Percentiles rank a stretch among this genome's conserved stretches.
Conservation (phyloP, 2,329 filamentous ascomycete species). For the Aspergillaceae sp. region DNA sequence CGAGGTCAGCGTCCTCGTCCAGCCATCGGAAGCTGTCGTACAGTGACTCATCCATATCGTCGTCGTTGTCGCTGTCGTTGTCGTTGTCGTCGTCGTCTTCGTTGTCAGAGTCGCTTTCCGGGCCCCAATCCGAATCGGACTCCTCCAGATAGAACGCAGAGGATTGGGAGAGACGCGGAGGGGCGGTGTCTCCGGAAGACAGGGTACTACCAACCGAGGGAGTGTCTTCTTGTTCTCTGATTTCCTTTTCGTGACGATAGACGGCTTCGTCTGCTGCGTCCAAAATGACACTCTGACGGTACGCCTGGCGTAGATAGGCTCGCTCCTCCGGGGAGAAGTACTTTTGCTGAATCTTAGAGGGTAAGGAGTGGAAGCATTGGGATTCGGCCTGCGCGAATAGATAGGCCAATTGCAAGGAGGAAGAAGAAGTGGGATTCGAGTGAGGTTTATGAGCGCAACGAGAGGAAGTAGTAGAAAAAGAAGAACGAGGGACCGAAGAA, state of each 20-base stretch:
- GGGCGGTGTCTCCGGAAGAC: conserved; percentile 7
- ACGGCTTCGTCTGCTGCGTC: conserved; percentile 53
- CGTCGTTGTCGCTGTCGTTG: conserved; percentile 21
- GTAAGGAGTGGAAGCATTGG: conserved; percentile 60
- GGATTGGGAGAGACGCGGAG: conserved; percentile 8
- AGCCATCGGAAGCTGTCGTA: conserved; percentile 65
- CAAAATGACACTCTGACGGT: conserved; percentile 45
- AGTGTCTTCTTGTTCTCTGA: conserved; percentile 21
- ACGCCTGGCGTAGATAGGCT: conserved; percentile 46
- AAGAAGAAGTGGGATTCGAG: conserved; percentile 23
- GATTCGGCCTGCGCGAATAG: conserved; percentile 48
- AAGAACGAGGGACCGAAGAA: background rate
- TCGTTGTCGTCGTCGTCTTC: conserved; percentile 16
- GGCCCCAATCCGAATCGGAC: conserved; percentile 22
- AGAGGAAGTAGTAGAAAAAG: conserved; percentile 1
- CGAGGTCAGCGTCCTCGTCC: conserved; percentile 63
- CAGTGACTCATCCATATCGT: conserved; percentile 46
- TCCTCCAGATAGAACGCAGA: conserved; percentile 18
- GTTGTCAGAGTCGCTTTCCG: conserved; percentile 31
- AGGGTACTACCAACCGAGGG: conserved; percentile 19
- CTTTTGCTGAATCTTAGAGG: conserved; percentile 62
- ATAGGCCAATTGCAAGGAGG: conserved; percentile 26
- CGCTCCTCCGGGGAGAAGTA: conserved; percentile 67
- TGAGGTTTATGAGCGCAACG: conserved; percentile 12
- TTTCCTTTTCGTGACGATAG: conserved; percentile 34